Evolutionary conservation across 2,329 filamentous ascomycete genomes (phyloP).

Genomic region (Diaporthe sp.): DNA sequence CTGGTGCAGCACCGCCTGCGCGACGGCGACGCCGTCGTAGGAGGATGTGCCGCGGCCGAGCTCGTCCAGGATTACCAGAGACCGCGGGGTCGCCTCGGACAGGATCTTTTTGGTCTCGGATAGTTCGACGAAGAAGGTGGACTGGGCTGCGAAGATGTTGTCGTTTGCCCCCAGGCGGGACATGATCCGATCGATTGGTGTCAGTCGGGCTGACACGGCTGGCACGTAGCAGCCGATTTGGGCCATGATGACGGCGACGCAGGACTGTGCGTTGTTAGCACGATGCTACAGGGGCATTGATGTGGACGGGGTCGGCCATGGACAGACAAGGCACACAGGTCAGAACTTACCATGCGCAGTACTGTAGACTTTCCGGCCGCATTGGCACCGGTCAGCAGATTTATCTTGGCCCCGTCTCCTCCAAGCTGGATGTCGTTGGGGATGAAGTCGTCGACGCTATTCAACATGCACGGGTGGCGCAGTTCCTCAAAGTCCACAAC

Average conservation of each 20-base stretch:
- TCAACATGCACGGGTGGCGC: slow-evolving; percentile 93
- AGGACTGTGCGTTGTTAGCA: slow-evolving; percentile 70
- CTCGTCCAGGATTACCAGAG: slow-evolving; percentile 96
- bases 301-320: background rate
- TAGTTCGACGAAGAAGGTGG: slow-evolving; percentile 97
- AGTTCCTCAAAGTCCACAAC: slow-evolving; percentile 93
- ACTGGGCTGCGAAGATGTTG: slow-evolving; percentile 98
- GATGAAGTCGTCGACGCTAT: slow-evolving; percentile 92
- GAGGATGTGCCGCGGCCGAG: slow-evolving; percentile 93
- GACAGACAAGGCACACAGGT: background rate
- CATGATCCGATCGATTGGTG: slow-evolving; percentile 97
- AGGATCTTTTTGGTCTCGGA: slow-evolving; percentile 99
- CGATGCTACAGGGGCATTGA: background rate
- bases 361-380: slow-evolving; percentile 98
- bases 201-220: slow-evolving; percentile 82
- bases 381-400: slow-evolving; percentile 93
- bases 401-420: slow-evolving; percentile 83
- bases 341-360: slow-evolving; percentile 81
- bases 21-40: slow-evolving; percentile 96
- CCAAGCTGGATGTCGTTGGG: slow-evolving; percentile 93
- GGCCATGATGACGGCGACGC: slow-evolving; percentile 95
- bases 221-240: slow-evolving; percentile 96
- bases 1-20: slow-evolving; percentile 96
- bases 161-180: slow-evolving; percentile 96
- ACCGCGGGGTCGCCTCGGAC: slow-evolving; percentile 91